Percentiles rank a stretch among this genome's conserved stretches.
phyloP scores from a whole-genome alignment of 805 yeast species.

The Lachancea waltii region DNA sequence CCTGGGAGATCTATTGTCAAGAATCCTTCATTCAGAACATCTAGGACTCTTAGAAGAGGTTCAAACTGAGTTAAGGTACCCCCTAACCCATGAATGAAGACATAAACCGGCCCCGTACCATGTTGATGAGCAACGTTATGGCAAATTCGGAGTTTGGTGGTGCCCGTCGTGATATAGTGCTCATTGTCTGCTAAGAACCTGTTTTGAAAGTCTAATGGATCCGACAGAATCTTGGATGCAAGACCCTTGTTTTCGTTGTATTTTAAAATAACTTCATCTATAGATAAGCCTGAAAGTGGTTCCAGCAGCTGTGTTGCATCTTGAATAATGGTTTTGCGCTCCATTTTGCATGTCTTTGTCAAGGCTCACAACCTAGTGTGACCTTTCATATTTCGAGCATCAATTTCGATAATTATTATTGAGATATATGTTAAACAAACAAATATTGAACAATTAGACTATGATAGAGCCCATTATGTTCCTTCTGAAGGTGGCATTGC shows the following conservation, averaged over 20 bases:
- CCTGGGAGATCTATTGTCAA: conserved; percentile 82
- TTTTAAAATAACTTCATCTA: conserved; percentile 16
- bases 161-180: conserved; percentile 8
- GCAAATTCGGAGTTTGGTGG: conserved; percentile 17
- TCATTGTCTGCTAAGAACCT: conserved; percentile 18
- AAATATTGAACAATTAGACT: not conserved
- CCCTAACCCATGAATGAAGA: conserved; percentile 79
- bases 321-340: not conserved
- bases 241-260: conserved; percentile 15
- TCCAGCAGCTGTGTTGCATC: conserved; percentile 8
- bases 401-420: not conserved
- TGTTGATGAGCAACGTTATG: conserved; percentile 16
- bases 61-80: conserved; percentile 87
- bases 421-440: not conserved
- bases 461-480: conserved; percentile 7
- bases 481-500: conserved; percentile 2
- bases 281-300: conserved; percentile 17
- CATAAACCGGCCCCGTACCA: conserved; percentile 37
- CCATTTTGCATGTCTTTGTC: conserved; percentile 2
- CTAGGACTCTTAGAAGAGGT: conserved; percentile 50
- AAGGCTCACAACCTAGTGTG: not conserved
- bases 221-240: conserved; percentile 8
- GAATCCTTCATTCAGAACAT: conserved; percentile 57
- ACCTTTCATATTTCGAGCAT: not conserved
- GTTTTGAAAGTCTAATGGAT: conserved; percentile 20